Conservation (phyloP, 2,329 filamentous ascomycete species). For the Cryoendolithus antarcticus region DNA sequence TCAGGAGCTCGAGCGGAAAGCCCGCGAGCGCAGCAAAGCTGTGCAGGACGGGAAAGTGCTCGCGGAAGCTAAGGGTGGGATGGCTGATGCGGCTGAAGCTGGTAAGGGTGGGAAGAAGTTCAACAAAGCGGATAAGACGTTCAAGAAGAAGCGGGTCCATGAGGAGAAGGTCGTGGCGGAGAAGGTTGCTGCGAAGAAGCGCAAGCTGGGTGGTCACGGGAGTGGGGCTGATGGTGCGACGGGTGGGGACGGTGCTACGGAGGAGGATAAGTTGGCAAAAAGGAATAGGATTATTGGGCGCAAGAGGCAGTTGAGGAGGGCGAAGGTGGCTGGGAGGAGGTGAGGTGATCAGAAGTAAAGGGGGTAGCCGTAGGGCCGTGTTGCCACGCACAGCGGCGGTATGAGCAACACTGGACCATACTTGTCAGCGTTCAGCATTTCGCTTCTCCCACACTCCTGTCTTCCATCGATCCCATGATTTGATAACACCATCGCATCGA, state of each 20-base stretch:
- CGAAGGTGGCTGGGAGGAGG: constrained; percentile 15
- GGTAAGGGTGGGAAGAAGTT: constrained; percentile 9
- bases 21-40: constrained; percentile 31
- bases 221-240: constrained; percentile 19
- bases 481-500: too few species aligned
- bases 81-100: constrained; percentile 1
- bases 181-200: constrained; percentile 14
- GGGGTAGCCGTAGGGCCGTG: too few species aligned
- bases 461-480: too few species aligned
- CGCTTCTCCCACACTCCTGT: too few species aligned
- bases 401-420: too few species aligned
- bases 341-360: not conserved
- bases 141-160: constrained; percentile 4
- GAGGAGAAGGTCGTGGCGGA: constrained; percentile 7
- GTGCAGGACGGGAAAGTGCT: constrained; percentile 9
- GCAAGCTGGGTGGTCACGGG: constrained; percentile 15
- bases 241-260: constrained; percentile 10
- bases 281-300: constrained; percentile 71
- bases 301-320: constrained; percentile 60
- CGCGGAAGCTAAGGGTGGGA: too few species aligned
- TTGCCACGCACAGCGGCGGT: too few species aligned
- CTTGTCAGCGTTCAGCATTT: too few species aligned
- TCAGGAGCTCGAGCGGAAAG: constrained; percentile 48
- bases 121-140: constrained; percentile 3
- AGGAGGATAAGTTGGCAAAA: constrained; percentile 45